Percentiles rank a stretch among this genome's conserved stretches.
Conservation (phyloP, 495 filamentous ascomycete species). For the Aspergillus leporis region DNA sequence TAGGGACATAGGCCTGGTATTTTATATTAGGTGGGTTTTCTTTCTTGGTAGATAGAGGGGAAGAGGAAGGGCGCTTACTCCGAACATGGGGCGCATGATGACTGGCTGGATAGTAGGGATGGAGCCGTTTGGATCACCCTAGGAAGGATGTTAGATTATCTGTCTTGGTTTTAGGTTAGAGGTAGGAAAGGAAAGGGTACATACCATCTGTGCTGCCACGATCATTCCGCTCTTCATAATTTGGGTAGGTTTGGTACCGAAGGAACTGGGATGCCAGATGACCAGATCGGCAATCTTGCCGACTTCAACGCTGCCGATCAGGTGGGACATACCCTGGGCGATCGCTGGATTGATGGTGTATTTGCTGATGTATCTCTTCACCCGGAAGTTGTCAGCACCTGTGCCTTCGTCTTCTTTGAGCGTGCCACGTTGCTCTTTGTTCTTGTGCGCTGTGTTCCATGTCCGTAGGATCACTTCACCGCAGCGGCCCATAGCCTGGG, state of each 20-base stretch:
- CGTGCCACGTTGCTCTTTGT: slow-evolving; percentile 81
- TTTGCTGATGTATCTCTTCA: slow-evolving; percentile 92
- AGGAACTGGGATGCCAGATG: slow-evolving; percentile 81
- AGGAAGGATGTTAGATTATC: slow-evolving; percentile 8
- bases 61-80: slow-evolving; percentile 40
- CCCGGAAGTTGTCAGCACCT: slow-evolving; percentile 87
- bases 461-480: slow-evolving; percentile 94
- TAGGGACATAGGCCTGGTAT: slow-evolving; percentile 59
- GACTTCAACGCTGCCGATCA: slow-evolving; percentile 84
- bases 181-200: slow-evolving; percentile 13
- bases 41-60: neutral
- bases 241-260: slow-evolving; percentile 81
- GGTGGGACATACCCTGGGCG: slow-evolving; percentile 88
- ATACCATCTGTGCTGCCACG: slow-evolving; percentile 80
- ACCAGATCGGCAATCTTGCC: slow-evolving; percentile 94
- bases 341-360: slow-evolving; percentile 97
- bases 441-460: slow-evolving; percentile 99
- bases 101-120: slow-evolving; percentile 91
- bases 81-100: slow-evolving; percentile 87
- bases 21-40: neutral
- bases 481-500: slow-evolving; percentile 96
- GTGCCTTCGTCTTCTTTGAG: slow-evolving; percentile 78
- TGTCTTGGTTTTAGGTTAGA: neutral
- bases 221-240: slow-evolving; percentile 94
- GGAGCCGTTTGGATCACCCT: slow-evolving; percentile 93